These are phyloP conservation scores for Pistacia atlantica DNA, from an alignment of 345 rosid genomes.

Conservation along the genomic window DNA sequence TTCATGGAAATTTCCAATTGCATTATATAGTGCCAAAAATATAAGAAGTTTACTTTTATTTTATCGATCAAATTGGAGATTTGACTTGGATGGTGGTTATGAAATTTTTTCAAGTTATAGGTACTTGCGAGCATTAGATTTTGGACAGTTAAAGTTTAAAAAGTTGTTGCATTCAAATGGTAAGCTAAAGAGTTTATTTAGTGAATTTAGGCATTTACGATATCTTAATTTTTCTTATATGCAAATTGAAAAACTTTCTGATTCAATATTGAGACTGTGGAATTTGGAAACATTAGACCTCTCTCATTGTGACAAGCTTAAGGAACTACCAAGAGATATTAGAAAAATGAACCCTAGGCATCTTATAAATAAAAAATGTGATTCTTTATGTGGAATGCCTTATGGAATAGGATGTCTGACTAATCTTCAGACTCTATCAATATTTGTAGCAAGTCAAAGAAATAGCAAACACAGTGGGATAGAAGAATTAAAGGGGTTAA, in stretches of 20 bases:
- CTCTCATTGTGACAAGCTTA: slow-evolving; percentile 6
- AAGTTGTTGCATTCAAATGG: neutral
- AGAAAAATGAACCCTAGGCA: neutral
- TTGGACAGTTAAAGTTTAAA: neutral
- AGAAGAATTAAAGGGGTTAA: no score
- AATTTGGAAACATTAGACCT: slow-evolving; percentile 18
- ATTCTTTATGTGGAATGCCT: neutral
- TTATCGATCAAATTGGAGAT: no score
- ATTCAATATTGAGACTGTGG: neutral
- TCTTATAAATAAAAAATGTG: neutral
- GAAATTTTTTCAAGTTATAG: no score
- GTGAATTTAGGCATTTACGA: neutral
- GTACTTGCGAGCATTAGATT: neutral
- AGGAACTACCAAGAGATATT: neutral
- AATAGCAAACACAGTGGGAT: no score
- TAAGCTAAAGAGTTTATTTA: neutral
- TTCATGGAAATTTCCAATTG: no score
- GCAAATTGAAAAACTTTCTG: neutral
- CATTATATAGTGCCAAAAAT: no score
- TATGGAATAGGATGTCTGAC: neutral
- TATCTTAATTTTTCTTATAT: slow-evolving; percentile 12
- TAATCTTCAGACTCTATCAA: slow-evolving; percentile 2
- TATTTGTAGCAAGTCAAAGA: no score
- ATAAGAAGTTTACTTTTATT: no score
- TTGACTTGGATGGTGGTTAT: no score